These are phyloP conservation scores for Vaccinium darrowii DNA, from an alignment of 148 eudicot species.

Conservation along the genomic window DNA sequence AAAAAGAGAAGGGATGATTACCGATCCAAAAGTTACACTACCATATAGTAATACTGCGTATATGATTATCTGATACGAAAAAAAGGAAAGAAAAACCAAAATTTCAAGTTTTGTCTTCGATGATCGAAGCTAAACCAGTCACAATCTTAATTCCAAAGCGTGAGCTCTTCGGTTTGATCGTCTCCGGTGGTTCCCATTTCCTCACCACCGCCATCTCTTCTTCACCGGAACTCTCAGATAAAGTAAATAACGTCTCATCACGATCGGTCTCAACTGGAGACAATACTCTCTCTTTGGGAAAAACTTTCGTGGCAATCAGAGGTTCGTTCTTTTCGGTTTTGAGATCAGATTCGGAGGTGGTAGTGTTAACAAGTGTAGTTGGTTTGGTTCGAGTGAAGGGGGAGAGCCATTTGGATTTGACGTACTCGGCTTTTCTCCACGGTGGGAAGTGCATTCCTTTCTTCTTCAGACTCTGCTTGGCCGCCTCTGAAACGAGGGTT, in stretches of 20 bases:
- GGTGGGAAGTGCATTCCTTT: constrained; percentile 93
- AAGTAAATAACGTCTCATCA: constrained; percentile 35
- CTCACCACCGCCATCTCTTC: constrained; percentile 32
- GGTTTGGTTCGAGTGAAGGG: constrained; percentile 48
- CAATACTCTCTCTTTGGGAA: neutral
- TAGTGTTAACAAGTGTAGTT: neutral
- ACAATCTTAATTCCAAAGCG: constrained; percentile 38
- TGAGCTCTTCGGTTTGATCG: constrained; percentile 29
- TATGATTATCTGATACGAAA: neutral
- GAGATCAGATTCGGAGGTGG: neutral
- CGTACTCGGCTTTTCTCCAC: constrained; percentile 86
- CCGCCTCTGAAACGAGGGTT: constrained; percentile 64
- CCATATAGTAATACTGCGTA: neutral
- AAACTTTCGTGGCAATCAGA: neutral
- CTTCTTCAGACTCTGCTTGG: constrained; percentile 84
- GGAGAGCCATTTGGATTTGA: constrained; percentile 84
- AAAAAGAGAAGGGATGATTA: constrained; percentile 45
- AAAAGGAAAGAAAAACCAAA: constrained; percentile 26
- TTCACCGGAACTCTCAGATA: constrained; percentile 50
- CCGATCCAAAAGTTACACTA: constrained; percentile 8
- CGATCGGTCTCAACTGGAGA: constrained; percentile 13
- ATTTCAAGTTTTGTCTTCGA: constrained; percentile 45
- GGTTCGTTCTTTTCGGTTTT: neutral
- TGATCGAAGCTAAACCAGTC: constrained; percentile 58
- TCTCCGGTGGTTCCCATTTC: constrained; percentile 23